Base-by-base conservation (phyloP, 768 basidiomycete genomes). In the Boletales sp. region DNA sequence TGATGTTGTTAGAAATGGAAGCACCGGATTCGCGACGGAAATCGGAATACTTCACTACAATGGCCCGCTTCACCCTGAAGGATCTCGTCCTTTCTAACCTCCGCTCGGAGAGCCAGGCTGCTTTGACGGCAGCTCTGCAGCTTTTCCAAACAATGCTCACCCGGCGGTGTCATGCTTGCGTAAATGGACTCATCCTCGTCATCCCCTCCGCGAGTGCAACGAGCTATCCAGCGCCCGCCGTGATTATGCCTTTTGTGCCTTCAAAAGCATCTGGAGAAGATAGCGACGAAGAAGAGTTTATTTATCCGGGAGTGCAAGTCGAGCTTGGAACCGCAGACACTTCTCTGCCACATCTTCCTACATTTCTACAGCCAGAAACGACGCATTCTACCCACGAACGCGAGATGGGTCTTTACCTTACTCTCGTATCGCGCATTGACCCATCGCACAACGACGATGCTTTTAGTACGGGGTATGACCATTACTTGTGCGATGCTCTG, bases 41-140 rank as follows among this genome's bases (percentile, higher is more conserved):
- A 46, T 83, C 89, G 1, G 84, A 83, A 56, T 96, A 96, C 69
- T 89, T 91, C 66, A 92, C 86, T 2, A 84, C 90, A 0, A 81
- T 88, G 70, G 90, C 87, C 12, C 82, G 93, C 15, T 97, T 93
- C 72, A 94, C 91, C 5, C 75, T 97, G 36, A 93, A 91, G 64
- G 95, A 98, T 59, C 77, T 97, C 32, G 70, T 98, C 8, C 60
- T 90, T 43, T 79, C 90, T 40, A 93, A 93, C 62, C 70, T 96
- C 19, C 75, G 79, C 19, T 92, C 90, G 6, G 72, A 72, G 46
- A 79, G 78, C 10, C 80, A 83, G 50, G 66, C 81, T 0, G 82
- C 90, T 0, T 77, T 79, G 1, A 84, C 86, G 0, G 82, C 90
- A 10, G 90, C 92, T 4, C 72, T 96, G 45, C 87, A 90, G 57